Evolutionary conservation across 1,284 basidiomycete species (phyloP).

Genomic region (Malassezia japonica): DNA sequence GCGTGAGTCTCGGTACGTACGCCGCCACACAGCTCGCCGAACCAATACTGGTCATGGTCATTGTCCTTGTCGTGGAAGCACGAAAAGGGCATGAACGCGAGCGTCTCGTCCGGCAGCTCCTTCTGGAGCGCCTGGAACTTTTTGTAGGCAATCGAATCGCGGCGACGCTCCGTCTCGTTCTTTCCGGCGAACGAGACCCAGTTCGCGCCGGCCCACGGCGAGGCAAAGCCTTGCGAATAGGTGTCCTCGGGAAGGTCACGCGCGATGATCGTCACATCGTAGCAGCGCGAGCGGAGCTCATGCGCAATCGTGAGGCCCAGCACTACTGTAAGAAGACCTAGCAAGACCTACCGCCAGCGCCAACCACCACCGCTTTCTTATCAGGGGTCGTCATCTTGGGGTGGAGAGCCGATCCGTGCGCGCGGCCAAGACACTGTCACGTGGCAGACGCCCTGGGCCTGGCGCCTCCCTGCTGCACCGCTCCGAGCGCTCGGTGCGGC

Average conservation of each 20-base stretch:
- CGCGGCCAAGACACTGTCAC: not conserved
- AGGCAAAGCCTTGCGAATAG: constrained; percentile 57
- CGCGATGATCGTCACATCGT: constrained; percentile 58
- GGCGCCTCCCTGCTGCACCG: no score
- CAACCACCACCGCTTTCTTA: constrained; percentile 23
- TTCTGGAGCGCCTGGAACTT: constrained; percentile 22
- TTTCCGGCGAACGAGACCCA: constrained; percentile 57
- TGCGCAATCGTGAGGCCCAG: constrained; percentile 51
- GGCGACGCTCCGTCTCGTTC: constrained; percentile 27
- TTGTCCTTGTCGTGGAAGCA: constrained; percentile 19
- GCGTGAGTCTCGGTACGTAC: not conserved
- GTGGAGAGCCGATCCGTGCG: not conserved
- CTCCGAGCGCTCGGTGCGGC: no score
- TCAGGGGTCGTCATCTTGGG: not conserved
- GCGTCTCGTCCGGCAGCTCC: constrained; percentile 21
- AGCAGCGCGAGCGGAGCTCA: constrained; percentile 50
- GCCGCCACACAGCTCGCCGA: constrained; percentile 19
- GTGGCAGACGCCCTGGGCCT: no score
- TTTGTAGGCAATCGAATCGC: constrained; percentile 25
- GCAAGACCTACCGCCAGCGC: constrained; percentile 26
- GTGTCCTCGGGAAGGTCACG: constrained; percentile 60
- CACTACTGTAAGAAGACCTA: constrained; percentile 37
- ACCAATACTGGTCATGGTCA: constrained; percentile 25
- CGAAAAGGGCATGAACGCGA: constrained; percentile 28
- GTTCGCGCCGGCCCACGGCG: constrained; percentile 65